A percentile compares a stretch with the other conserved stretches of the same genome.
phyloP scores from a whole-genome alignment of 768 basidiomycete genomes.

The Cytidiella melzeri region DNA sequence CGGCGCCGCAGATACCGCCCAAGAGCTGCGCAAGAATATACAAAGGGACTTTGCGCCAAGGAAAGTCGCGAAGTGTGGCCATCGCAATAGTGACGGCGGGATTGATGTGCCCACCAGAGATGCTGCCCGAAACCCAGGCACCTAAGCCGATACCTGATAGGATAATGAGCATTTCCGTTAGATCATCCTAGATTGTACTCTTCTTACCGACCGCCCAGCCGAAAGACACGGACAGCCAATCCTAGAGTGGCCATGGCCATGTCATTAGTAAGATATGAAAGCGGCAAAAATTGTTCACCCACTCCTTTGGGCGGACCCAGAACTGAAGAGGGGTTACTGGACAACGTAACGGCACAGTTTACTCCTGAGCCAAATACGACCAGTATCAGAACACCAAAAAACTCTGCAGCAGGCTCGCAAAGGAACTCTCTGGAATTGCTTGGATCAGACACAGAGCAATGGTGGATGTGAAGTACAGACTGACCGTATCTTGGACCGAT shows the following conservation, averaged over 20 bases:
- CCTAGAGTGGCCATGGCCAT: constrained; percentile 22
- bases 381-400: constrained; percentile 14
- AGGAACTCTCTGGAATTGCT: constrained; percentile 31
- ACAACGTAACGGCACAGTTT: constrained; percentile 6
- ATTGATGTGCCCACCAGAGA: constrained; percentile 63
- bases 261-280: too few species aligned
- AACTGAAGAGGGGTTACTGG: constrained; percentile 2
- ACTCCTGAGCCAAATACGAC: constrained; percentile 12
- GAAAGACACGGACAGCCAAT: constrained; percentile 43
- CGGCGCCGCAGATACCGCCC: constrained; percentile 55
- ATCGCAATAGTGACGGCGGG: constrained; percentile 57
- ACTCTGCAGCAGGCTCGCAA: constrained; percentile 48
- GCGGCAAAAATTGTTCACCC: constrained; percentile 7
- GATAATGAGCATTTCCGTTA: not conserved
- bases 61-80: constrained; percentile 66
- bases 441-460: not conserved
- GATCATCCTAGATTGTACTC: too few species aligned
- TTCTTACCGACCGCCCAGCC: constrained; percentile 48
- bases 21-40: constrained; percentile 60
- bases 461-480: not conserved
- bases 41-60: constrained; percentile 73
- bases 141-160: constrained; percentile 49
- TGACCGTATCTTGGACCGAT: not conserved
- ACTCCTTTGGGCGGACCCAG: constrained; percentile 42
- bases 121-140: constrained; percentile 58